phyloP scores from a whole-genome alignment of 352 stramenopile species.

The Pilasporangium apinafurcum region DNA sequence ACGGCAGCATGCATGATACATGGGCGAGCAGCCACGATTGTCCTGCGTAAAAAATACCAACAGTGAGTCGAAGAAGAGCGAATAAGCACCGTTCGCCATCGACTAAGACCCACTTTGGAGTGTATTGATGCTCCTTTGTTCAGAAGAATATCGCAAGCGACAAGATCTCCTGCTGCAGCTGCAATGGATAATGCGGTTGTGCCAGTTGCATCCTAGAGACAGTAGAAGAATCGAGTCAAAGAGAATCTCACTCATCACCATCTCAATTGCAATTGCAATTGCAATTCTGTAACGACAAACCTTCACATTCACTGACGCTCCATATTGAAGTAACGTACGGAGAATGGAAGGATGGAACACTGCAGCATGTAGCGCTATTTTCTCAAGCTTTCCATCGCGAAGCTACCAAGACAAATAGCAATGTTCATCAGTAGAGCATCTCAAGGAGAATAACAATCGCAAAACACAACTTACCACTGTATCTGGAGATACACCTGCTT shows the following conservation, averaged over 20 bases:
- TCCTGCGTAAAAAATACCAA: slow-evolving; percentile 19
- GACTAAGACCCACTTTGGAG: slow-evolving; percentile 13
- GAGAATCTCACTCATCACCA: too few species aligned
- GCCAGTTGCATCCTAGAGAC: slow-evolving; percentile 11
- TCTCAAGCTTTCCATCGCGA: slow-evolving; percentile 1
- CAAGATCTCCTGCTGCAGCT: slow-evolving; percentile 14
- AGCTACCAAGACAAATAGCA: too few species aligned
- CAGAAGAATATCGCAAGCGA: slow-evolving; percentile 25
- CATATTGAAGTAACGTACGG: background rate
- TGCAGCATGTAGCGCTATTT: background rate
- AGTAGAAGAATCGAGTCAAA: background rate
- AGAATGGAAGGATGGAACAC: slow-evolving; percentile 1
- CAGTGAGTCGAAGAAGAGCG: background rate
- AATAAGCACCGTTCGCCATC: too few species aligned
- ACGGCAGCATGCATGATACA: slow-evolving; percentile 35
- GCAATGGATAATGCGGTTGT: slow-evolving; percentile 22
- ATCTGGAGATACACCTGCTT: too few species aligned
- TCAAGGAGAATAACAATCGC: too few species aligned
- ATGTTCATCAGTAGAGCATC: too few species aligned
- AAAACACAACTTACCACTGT: too few species aligned
- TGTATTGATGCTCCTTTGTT: slow-evolving; percentile 23
- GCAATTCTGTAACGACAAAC: too few species aligned
- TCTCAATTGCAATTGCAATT: too few species aligned
- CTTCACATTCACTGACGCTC: slow-evolving; percentile 4
- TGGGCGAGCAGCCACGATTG: slow-evolving; percentile 28